A percentile compares a stretch with the other conserved stretches of the same genome.
These are phyloP conservation scores for Aphanoascus verrucosus DNA, from an alignment of 2,329 filamentous ascomycete genomes.

Conservation along the genomic window DNA sequence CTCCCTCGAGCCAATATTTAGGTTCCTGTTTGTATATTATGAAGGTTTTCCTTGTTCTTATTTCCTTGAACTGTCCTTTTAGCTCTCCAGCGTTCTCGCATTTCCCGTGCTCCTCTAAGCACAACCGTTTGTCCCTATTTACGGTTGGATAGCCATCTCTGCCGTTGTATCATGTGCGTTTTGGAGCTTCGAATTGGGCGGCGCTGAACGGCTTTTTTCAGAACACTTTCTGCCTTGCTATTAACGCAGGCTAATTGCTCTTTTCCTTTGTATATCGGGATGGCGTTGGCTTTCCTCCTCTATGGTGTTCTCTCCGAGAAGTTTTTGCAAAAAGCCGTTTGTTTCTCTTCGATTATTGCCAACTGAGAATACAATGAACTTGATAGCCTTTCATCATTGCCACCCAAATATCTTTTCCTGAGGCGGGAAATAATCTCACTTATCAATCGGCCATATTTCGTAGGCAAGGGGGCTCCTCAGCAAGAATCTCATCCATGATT, in stretches of 20 bases:
- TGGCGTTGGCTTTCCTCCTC: neutral
- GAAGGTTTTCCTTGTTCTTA: neutral
- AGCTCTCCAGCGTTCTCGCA: neutral
- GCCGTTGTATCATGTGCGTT: neutral
- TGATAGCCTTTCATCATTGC: too few species aligned
- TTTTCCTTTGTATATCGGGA: neutral
- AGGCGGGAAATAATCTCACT: too few species aligned
- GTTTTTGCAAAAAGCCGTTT: too few species aligned
- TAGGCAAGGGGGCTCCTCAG: too few species aligned
- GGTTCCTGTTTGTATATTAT: neutral
- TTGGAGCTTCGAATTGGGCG: neutral
- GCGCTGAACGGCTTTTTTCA: neutral
- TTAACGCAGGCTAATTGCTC: neutral
- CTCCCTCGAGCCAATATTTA: neutral
- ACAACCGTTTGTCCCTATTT: neutral
- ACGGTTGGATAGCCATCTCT: neutral
- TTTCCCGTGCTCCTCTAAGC: neutral
- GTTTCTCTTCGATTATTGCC: too few species aligned
- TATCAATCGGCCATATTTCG: too few species aligned
- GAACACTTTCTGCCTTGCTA: neutral
- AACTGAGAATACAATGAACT: too few species aligned
- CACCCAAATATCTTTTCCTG: too few species aligned
- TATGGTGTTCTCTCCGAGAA: neutral
- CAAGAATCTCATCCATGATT: too few species aligned
- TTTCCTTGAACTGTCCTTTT: neutral